These are phyloP conservation scores for Nigrospora sphaerica DNA, from an alignment of 2,329 filamentous ascomycete genomes.

Conservation along the genomic window DNA sequence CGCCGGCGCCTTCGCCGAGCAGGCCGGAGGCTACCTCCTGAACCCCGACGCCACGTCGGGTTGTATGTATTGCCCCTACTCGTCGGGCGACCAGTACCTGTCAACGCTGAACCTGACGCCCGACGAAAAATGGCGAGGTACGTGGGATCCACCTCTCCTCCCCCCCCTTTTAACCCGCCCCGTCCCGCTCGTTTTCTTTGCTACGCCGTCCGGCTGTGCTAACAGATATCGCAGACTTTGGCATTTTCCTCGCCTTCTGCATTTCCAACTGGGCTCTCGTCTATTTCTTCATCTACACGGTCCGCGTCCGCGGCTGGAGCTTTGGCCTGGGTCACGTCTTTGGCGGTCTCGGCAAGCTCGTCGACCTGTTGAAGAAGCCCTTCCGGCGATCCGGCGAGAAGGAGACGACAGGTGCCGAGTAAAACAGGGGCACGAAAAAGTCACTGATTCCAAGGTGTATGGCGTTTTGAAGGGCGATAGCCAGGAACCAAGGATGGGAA, in stretches of 20 bases:
- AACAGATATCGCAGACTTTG: slow-evolving; percentile 37
- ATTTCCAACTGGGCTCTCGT: slow-evolving; percentile 65
- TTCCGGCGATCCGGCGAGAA: slow-evolving; percentile 7
- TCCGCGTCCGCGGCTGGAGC: slow-evolving; percentile 61
- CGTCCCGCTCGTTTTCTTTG: not conserved
- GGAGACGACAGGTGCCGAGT: not conserved
- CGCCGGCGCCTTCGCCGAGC: slow-evolving; percentile 48
- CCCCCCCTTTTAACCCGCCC: not conserved
- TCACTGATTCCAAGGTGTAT: too few relatives aligned
- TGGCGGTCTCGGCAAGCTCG: slow-evolving; percentile 16
- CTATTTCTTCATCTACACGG: slow-evolving; percentile 72
- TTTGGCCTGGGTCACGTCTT: slow-evolving; percentile 61
- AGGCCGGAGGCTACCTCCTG: slow-evolving; percentile 53
- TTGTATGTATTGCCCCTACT: slow-evolving; percentile 67
- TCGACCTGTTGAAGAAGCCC: slow-evolving; percentile 23
- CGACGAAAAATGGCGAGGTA: slow-evolving; percentile 60
- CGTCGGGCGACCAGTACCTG: slow-evolving; percentile 53
- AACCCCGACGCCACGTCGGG: slow-evolving; percentile 49
- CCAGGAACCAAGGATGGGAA: too few relatives aligned
- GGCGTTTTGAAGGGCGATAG: too few relatives aligned
- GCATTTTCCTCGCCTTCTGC: slow-evolving; percentile 65
- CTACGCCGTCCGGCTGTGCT: too few relatives aligned
- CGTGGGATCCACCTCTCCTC: slow-evolving; percentile 4
- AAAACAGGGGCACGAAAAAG: too few relatives aligned
- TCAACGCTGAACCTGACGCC: slow-evolving; percentile 40